Percentiles rank a stretch among this genome's conserved stretches.
Evolutionary conservation across 768 basidiomycete species (phyloP).

Genomic region (Glaciozyma martinii): DNA sequence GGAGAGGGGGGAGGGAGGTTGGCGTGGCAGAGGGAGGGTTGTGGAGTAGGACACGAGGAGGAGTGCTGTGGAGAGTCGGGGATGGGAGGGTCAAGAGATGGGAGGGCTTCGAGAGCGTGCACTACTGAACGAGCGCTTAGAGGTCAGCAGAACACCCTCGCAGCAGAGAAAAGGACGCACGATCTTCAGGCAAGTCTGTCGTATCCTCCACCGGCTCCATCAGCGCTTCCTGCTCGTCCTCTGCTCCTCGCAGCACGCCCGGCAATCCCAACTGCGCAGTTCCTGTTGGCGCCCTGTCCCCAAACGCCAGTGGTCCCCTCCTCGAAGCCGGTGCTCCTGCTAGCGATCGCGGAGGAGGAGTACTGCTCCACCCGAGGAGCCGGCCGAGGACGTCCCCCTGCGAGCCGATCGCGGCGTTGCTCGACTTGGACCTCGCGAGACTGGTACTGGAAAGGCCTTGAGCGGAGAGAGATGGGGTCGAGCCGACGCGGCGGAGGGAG

Average conservation of each 20-base stretch:
- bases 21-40: background rate
- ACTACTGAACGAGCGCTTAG: background rate
- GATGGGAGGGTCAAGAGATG: background rate
- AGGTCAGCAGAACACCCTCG: background rate
- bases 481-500: background rate
- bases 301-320: too few species aligned
- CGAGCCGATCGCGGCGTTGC: background rate
- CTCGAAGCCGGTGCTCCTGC: background rate
- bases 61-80: background rate
- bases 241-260: background rate
- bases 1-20: background rate
- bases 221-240: background rate
- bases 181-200: conserved; percentile 21
- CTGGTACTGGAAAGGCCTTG: background rate
- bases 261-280: background rate
- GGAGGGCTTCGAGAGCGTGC: background rate
- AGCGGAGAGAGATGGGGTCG: conserved; percentile 1
- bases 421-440: background rate
- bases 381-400: conserved; percentile 31
- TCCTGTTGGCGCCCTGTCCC: background rate
- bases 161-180: conserved; percentile 5
- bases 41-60: background rate
- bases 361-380: conserved; percentile 17
- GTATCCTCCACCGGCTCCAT: background rate
- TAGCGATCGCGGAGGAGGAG: background rate